phyloP scores from a whole-genome alignment of 2,329 filamentous ascomycete species.

The Pseudocercospora musae region DNA sequence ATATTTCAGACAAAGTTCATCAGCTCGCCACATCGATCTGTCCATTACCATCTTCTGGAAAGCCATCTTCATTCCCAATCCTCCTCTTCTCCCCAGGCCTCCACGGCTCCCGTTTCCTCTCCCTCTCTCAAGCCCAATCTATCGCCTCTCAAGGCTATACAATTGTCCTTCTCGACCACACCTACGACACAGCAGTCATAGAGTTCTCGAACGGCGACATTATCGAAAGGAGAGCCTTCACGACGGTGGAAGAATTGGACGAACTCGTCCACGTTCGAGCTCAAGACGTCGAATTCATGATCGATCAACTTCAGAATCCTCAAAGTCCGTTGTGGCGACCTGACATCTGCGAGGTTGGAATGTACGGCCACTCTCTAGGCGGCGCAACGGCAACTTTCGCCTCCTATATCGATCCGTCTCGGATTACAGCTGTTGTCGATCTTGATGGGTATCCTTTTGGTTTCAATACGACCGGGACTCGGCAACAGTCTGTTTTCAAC shows the following conservation, averaged over 20 bases:
- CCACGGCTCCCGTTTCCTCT: conserved; percentile 43
- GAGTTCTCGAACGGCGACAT: conserved; percentile 46
- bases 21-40: conserved; percentile 8
- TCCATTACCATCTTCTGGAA: not conserved
- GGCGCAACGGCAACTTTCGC: conserved; percentile 38
- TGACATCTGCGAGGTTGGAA: conserved; percentile 31
- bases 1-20: conserved; percentile 14
- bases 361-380: conserved; percentile 38
- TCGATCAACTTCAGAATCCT: conserved; percentile 31
- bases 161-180: conserved; percentile 50
- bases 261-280: conserved; percentile 13
- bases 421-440: conserved; percentile 41
- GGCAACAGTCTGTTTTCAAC: not conserved
- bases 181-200: conserved; percentile 46
- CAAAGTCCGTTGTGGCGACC: not conserved
- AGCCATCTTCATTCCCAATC: conserved; percentile 23
- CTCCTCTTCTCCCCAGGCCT: conserved; percentile 47
- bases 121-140: conserved; percentile 44
- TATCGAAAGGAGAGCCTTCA: conserved; percentile 24
- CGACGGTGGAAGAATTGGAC: conserved; percentile 11
- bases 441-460: conserved; percentile 39
- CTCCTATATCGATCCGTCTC: conserved; percentile 31
- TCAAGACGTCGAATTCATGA: conserved; percentile 39
- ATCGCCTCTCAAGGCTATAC: conserved; percentile 47
- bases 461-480: conserved; percentile 6